Evolutionary conservation across 2,329 filamentous ascomycete species (phyloP).

Genomic region (Cladosporium sp.): DNA sequence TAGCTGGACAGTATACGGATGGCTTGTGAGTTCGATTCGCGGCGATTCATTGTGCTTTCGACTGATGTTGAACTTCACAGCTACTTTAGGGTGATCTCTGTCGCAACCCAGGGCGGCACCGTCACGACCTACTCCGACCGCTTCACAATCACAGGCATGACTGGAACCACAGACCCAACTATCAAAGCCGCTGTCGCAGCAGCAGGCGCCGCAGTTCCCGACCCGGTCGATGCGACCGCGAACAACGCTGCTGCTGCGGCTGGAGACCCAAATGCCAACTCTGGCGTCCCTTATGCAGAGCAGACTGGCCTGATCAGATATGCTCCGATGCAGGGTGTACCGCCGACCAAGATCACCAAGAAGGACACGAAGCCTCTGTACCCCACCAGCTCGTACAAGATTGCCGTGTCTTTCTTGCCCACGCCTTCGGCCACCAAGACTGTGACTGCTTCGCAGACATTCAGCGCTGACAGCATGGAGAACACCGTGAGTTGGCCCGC

Average conservation of each 20-base stretch:
- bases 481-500: constrained; percentile 57
- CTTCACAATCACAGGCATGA: constrained; percentile 68
- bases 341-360: constrained; percentile 60
- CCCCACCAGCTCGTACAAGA: constrained; percentile 57
- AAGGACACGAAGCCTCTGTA: constrained; percentile 53
- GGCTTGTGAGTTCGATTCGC: constrained; percentile 54
- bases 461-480: constrained; percentile 54
- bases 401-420: constrained; percentile 55
- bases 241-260: constrained; percentile 38
- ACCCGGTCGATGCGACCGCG: constrained; percentile 36
- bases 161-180: constrained; percentile 55
- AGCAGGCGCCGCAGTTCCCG: constrained; percentile 42
- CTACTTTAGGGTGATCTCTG: constrained; percentile 62
- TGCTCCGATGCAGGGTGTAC: constrained; percentile 63
- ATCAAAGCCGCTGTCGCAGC: constrained; percentile 43
- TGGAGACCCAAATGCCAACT: constrained; percentile 8
- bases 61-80: constrained; percentile 37
- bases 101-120: constrained; percentile 55
- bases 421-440: constrained; percentile 53
- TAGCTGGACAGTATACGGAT: constrained; percentile 47
- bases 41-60: background rate
- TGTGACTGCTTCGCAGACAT: constrained; percentile 54
- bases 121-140: constrained; percentile 63
- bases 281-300: constrained; percentile 54
- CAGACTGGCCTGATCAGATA: constrained; percentile 62